Conservation (phyloP, 805 yeast genomes). For the Cyberlindnera xylosilytica region DNA sequence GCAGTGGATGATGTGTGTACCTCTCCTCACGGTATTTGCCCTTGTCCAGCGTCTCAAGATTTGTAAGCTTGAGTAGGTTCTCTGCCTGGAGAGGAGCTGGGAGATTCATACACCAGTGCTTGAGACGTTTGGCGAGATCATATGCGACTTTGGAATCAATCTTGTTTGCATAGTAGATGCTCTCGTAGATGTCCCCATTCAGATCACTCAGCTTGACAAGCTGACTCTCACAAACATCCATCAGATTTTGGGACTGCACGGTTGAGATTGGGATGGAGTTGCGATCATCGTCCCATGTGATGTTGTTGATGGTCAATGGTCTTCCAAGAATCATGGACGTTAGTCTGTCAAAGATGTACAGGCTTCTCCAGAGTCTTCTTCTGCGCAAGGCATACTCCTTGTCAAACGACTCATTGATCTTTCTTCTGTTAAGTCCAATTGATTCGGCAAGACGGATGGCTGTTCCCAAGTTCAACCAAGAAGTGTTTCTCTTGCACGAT, state of each 20-base stretch:
- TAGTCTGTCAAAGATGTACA: slow-evolving; percentile 33
- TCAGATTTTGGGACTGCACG: slow-evolving; percentile 29
- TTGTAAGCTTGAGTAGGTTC: neutral
- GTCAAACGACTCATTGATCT: slow-evolving; percentile 33
- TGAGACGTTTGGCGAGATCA: slow-evolving; percentile 23
- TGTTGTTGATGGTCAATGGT: slow-evolving; percentile 33
- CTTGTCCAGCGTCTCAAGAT: slow-evolving; percentile 1
- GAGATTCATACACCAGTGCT: slow-evolving; percentile 8
- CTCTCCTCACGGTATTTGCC: neutral
- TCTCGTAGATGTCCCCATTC: slow-evolving; percentile 27
- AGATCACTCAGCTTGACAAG: slow-evolving; percentile 31
- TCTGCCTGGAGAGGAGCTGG: slow-evolving; percentile 4
- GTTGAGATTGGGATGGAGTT: slow-evolving; percentile 16
- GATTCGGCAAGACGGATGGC: slow-evolving; percentile 40
- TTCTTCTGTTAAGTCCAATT: slow-evolving; percentile 36
- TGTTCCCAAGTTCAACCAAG: slow-evolving; percentile 40
- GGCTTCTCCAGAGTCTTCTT: slow-evolving; percentile 31
- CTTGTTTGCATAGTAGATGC: slow-evolving; percentile 32
- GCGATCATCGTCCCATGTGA: slow-evolving; percentile 36
- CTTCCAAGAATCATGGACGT: slow-evolving; percentile 35
- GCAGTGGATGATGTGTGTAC: slow-evolving; percentile 13
- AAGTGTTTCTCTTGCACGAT: slow-evolving; percentile 35
- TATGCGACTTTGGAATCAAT: slow-evolving; percentile 25
- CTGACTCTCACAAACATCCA: slow-evolving; percentile 30
- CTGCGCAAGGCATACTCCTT: slow-evolving; percentile 20